Percentiles rank a stretch among this genome's conserved stretches.
Conservation (phyloP, 371 early-diverging fungal species). For the Neoconidiobolus thromboides region DNA sequence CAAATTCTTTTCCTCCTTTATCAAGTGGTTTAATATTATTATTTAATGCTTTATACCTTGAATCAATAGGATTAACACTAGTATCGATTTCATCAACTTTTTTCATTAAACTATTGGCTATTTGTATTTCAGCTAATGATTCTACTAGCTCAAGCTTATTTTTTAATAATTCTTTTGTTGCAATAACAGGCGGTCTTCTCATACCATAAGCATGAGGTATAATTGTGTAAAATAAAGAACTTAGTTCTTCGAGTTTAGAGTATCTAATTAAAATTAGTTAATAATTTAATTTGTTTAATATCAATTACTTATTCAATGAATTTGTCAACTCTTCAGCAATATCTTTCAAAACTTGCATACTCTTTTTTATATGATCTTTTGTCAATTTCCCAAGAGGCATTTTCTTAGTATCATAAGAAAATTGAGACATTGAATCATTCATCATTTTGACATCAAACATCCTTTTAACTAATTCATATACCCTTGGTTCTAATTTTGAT, state of each 20-base stretch:
- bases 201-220: constrained; percentile 31
- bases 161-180: constrained; percentile 17
- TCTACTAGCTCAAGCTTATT: constrained; percentile 35
- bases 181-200: constrained; percentile 19
- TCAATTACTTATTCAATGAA: neutral
- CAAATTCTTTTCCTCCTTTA: constrained; percentile 9
- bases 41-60: neutral
- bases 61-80: neutral
- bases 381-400: constrained; percentile 43
- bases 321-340: constrained; percentile 17
- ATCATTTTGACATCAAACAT: neutral
- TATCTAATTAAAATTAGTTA: neutral
- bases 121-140: constrained; percentile 22
- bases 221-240: constrained; percentile 31
- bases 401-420: constrained; percentile 22
- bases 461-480: neutral
- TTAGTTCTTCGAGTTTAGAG: constrained; percentile 2
- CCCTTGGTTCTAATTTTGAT: no score
- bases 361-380: constrained; percentile 25
- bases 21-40: neutral
- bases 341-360: constrained; percentile 23
- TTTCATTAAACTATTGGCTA: constrained; percentile 9
- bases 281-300: neutral
- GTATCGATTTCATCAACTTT: constrained; percentile 18
- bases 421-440: neutral